These are phyloP conservation scores for Lipomyces sp. DNA, from an alignment of 805 yeast genomes.

Conservation along the genomic window DNA sequence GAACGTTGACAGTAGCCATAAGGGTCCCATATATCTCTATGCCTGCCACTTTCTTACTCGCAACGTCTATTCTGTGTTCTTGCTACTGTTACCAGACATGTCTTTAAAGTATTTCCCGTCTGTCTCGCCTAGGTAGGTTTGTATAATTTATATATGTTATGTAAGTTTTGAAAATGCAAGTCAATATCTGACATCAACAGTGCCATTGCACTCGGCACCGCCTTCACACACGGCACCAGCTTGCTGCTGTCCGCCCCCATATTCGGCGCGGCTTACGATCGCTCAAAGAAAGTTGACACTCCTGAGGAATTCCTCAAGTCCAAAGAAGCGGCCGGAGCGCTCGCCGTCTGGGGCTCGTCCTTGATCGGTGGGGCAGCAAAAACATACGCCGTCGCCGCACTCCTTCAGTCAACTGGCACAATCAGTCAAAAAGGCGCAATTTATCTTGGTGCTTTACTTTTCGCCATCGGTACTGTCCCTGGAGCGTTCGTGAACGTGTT, in stretches of 20 bases:
- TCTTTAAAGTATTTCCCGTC: slow-evolving; percentile 39
- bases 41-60: too few species aligned
- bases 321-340: slow-evolving; percentile 48
- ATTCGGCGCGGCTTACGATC: slow-evolving; percentile 48
- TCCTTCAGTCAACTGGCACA: slow-evolving; percentile 49
- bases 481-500: slow-evolving; percentile 43
- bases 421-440: slow-evolving; percentile 49
- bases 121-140: slow-evolving; percentile 38
- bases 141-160: not conserved
- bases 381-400: slow-evolving; percentile 50
- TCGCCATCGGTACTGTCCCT: slow-evolving; percentile 48
- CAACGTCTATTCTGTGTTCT: not conserved
- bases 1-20: not conserved
- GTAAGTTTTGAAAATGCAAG: too few species aligned
- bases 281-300: slow-evolving; percentile 45
- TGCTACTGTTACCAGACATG: slow-evolving; percentile 26
- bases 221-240: slow-evolving; percentile 46
- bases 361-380: slow-evolving; percentile 47
- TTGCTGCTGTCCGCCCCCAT: slow-evolving; percentile 48
- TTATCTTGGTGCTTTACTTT: slow-evolving; percentile 47
- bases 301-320: slow-evolving; percentile 47
- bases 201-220: slow-evolving; percentile 50
- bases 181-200: slow-evolving; percentile 3
- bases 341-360: slow-evolving; percentile 45
- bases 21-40: too few species aligned